A percentile compares a stretch with the other conserved stretches of the same genome.
Evolutionary conservation across 345 rosid genomes (phyloP).

Genomic region (Conringia planisiliqua): DNA sequence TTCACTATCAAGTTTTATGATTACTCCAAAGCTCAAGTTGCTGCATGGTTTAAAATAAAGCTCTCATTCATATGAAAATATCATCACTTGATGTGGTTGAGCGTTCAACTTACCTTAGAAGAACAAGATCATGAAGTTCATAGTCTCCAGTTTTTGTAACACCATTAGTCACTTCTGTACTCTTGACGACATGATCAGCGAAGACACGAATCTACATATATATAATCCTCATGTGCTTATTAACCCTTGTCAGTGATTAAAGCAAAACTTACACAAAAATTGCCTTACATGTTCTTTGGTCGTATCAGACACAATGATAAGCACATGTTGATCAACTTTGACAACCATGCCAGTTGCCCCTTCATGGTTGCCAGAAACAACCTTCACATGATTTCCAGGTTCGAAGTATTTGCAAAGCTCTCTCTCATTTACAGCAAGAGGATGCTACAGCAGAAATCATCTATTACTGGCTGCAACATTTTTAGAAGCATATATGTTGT

Average conservation of each 20-base stretch:
- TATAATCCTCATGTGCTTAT: neutral
- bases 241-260: neutral
- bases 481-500: neutral
- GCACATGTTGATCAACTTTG: conserved; percentile 84
- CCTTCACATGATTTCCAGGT: conserved; percentile 91
- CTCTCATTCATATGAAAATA: neutral
- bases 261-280: neutral
- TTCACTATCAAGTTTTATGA: conserved; percentile 84
- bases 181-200: conserved; percentile 85
- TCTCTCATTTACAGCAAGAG: conserved; percentile 70
- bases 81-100: neutral
- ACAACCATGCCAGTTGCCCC: conserved; percentile 92
- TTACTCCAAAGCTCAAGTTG: conserved; percentile 75
- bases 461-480: neutral
- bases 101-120: conserved; percentile 59
- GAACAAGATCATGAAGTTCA: conserved; percentile 90
- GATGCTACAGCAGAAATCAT: conserved; percentile 44
- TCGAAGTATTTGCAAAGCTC: conserved; percentile 90
- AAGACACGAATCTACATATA: conserved; percentile 64
- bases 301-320: conserved; percentile 70
- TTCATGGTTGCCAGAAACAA: conserved; percentile 74
- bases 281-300: conserved; percentile 81
- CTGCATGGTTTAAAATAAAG: conserved; percentile 41
- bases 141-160: conserved; percentile 73
- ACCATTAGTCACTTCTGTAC: conserved; percentile 82